phyloP scores from a whole-genome alignment of 1,284 basidiomycete genomes.

The Grifola frondosa region DNA sequence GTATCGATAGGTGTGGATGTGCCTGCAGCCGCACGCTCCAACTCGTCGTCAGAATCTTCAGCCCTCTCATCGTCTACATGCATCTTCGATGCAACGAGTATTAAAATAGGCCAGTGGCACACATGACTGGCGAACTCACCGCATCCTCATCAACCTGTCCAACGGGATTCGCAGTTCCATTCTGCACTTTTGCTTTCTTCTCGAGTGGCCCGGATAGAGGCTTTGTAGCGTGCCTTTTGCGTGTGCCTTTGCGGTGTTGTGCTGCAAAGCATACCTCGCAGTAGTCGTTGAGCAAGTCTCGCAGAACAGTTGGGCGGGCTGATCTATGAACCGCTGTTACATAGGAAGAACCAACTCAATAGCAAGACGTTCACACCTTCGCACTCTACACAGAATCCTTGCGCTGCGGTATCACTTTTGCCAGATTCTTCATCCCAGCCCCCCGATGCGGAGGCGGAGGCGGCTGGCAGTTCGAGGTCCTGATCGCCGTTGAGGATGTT shows the following conservation, averaged over 20 bases:
- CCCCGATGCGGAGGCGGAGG: conserved; percentile 36
- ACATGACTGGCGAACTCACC: conserved; percentile 17
- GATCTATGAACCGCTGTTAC: conserved; percentile 47
- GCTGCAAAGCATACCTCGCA: conserved; percentile 83
- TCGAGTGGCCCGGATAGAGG: conserved; percentile 36
- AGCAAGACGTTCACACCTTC: conserved; percentile 72
- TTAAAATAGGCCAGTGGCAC: too few relatives aligned
- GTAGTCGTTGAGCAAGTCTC: conserved; percentile 65
- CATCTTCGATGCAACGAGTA: conserved; percentile 38
- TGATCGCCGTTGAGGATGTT: conserved; percentile 64
- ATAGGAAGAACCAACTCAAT: neutral
- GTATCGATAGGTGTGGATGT: conserved; percentile 41
- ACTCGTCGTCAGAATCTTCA: conserved; percentile 48
- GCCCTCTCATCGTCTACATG: conserved; percentile 47
- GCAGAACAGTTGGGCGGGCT: conserved; percentile 73
- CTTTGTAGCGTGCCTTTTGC: conserved; percentile 63
- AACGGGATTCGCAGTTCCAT: conserved; percentile 19
- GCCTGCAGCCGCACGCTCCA: conserved; percentile 30
- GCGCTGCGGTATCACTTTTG: conserved; percentile 45
- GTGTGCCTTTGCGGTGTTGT: conserved; percentile 75
- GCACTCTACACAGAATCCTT: conserved; percentile 78
- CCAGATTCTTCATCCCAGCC: conserved; percentile 67
- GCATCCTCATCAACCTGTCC: conserved; percentile 24
- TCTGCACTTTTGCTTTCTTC: conserved; percentile 27
- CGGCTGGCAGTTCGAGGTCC: conserved; percentile 56